Evolutionary conservation across 140 eudicot genomes (phyloP), one percentile per base, ranked within the genome.

Genomic region (Eryngium alpinum): DNA sequence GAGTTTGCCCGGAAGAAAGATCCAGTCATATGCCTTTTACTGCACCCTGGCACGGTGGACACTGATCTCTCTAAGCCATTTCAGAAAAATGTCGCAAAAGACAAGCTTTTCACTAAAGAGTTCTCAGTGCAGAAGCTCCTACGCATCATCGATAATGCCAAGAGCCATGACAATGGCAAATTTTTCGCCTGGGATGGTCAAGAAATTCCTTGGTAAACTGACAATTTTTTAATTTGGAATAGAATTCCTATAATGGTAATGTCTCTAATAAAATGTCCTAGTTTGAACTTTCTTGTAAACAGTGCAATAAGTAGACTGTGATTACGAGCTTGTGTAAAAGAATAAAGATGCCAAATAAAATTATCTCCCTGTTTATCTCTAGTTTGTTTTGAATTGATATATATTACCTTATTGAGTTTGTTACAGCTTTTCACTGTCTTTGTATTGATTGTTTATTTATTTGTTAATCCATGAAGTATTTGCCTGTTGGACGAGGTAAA

Each of bases 21-120:
- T 88, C 99, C 97, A 52, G 78, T 95, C 24, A 76, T 89, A 70
- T 92, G 98, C 89, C 89, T 93, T 46, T 32, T 95, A 75, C 53
- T 95, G 89, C 99, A 92, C 82, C 99, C 97, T 0, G 99, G 99
- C 84, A 95, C 99, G 9, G 99, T 95, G 51, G 94, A 92, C 77
- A 95, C 98, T 0, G 98, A 95, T 87, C 89, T 95, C 32, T 95
- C 99, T 50, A 88, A 79, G 78, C 99, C 99, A 21, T 92, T 92
- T 78, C 99, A 95, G 83, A 91, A 84, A 84, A 95, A 95, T 86
- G 96, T 95, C 81, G 92, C 97, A 0, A 81, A 86, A 85, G 97
- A 84, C 78, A 95, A 95, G 83, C 97, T 95, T 34, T 95, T 95
- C 84, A 91, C 92, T 59, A 91, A 83, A 84, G 97, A 92, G 87